phyloP scores from a whole-genome alignment of 2,329 filamentous ascomycete species.

The Hymenoscyphus fraxineus region DNA sequence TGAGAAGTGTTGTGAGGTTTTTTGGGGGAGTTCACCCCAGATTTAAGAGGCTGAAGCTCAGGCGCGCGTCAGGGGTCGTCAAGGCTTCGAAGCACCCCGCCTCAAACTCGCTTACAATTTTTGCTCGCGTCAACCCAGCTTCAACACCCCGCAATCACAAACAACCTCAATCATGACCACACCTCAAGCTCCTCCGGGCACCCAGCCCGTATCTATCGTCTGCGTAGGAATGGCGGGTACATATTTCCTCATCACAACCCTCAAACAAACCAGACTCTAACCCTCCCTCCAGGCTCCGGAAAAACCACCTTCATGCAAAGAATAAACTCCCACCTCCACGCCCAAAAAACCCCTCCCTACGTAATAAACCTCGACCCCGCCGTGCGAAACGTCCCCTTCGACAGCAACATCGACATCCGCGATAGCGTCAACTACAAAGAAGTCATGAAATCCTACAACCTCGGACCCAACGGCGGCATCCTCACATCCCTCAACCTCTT shows the following conservation, averaged over 20 bases:
- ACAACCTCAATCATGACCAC: conserved; percentile 39
- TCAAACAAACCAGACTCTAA: conserved; percentile 3
- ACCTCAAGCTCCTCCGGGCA: conserved; percentile 21
- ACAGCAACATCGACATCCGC: conserved; percentile 97
- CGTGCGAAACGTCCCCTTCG: conserved; percentile 88
- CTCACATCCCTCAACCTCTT: conserved; percentile 94
- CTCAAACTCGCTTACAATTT: conserved; percentile 9
- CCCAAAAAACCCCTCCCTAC: conserved; percentile 77
- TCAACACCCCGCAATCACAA: conserved; percentile 8
- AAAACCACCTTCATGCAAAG: conserved; percentile 99
- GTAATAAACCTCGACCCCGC: conserved; percentile 97
- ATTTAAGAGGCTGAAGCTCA: conserved; percentile 15
- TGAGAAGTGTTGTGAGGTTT: conserved; percentile 2
- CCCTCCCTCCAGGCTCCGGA: conserved; percentile 63
- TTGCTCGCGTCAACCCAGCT: conserved; percentile 7
- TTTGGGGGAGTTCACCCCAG: neutral
- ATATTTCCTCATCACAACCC: neutral
- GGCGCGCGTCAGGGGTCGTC: conserved; percentile 19
- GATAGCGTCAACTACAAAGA: conserved; percentile 99
- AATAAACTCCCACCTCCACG: conserved; percentile 89
- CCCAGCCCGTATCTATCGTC: conserved; percentile 72
- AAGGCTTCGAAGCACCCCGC: conserved; percentile 23
- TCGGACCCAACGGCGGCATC: conserved; percentile 95
- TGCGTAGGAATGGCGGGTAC: conserved; percentile 94
- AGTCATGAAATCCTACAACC: conserved; percentile 98